Percentiles rank a stretch among this genome's conserved stretches.
Evolutionary conservation across 2,329 filamentous ascomycete genomes (phyloP).

Genomic region (Graphiopsis chlorocephala): DNA sequence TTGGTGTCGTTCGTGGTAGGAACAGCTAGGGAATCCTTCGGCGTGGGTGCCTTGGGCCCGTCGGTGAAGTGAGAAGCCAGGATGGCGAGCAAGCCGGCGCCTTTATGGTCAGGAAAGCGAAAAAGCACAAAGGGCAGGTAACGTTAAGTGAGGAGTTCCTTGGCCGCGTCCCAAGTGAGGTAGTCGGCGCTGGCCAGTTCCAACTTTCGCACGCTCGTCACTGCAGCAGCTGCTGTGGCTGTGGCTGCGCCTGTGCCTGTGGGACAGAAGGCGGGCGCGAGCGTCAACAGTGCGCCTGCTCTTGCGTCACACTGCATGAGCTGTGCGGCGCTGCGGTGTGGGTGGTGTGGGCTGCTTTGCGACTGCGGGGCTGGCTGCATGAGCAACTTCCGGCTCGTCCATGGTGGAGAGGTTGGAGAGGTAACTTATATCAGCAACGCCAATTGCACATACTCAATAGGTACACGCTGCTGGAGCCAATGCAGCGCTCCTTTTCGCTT

Average conservation of each 20-base stretch:
- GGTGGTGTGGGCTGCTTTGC: neutral
- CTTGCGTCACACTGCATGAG: conserved; percentile 13
- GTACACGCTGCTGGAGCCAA: neutral
- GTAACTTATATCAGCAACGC: neutral
- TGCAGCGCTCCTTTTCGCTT: neutral
- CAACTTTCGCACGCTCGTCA: neutral
- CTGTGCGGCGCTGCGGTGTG: neutral
- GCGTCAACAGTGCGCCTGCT: neutral
- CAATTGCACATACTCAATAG: neutral
- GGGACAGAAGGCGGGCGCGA: neutral
- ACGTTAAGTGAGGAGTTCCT: conserved; percentile 2
- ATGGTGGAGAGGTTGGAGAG: neutral
- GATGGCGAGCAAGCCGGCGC: conserved; percentile 13
- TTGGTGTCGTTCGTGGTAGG: neutral
- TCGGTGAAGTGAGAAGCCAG: conserved; percentile 1
- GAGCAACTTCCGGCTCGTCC: too few relatives aligned
- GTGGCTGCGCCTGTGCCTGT: too few relatives aligned
- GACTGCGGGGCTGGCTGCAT: neutral
- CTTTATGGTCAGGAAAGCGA: conserved; percentile 9
- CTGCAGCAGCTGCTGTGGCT: neutral
- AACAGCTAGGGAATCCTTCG: neutral
- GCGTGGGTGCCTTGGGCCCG: neutral
- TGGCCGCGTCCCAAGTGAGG: conserved; percentile 4
- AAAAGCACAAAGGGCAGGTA: conserved; percentile 7
- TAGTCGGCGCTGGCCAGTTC: neutral